Base-by-base conservation (phyloP, 768 basidiomycete genomes). In the Leccinum ochraceum region DNA sequence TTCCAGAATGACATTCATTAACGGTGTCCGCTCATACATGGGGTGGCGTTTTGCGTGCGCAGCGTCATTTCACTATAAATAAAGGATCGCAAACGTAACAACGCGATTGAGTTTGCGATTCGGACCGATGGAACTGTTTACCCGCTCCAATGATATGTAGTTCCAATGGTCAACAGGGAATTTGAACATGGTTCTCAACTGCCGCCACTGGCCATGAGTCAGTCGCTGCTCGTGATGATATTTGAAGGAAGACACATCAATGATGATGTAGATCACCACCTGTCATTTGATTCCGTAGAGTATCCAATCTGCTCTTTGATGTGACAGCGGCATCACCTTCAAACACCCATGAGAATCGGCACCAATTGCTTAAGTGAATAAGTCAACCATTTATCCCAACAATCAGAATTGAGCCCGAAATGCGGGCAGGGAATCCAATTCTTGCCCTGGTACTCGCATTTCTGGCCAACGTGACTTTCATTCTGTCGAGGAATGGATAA, bases 21-120 rank as follows among this genome's bases (percentile, higher is more conserved):
- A 64, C 11, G 74, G 72, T 11, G 44, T 34, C 20, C 63, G 71
- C 17, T 66, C 34, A 6, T 75, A 71, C 46, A 52, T 72, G n/a
- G 74, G 73, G 30, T 28, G 74, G 69, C 72, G 71, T 20, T 74
- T 74, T 58, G 69, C 74, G 73, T 76, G 30, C 44, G 69, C 54
- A 24, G 8, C 9, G 4, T 57, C 30, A 13, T 48, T 8, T 53
- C n/a, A 4, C 13, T 5, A 20, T 28, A 34, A n/a, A 22, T 9
- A n/a, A 34, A 53, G 53, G 20, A 44, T 20, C 17, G 17, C n/a
- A 10, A 44, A 44, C n/a, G n/a, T 49, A 2, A 44, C 61, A 77
- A 75, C 4, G 66, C 84, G 0, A 67, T 79, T 63, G 81, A 86
- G 61, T 83, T 87, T 62, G 61, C 65, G 48, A 66, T 69, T 36